Evolutionary conservation across 805 yeast genomes (phyloP), one percentile per base, ranked within the genome.

Genomic region (Saturnispora kantuleensis): DNA sequence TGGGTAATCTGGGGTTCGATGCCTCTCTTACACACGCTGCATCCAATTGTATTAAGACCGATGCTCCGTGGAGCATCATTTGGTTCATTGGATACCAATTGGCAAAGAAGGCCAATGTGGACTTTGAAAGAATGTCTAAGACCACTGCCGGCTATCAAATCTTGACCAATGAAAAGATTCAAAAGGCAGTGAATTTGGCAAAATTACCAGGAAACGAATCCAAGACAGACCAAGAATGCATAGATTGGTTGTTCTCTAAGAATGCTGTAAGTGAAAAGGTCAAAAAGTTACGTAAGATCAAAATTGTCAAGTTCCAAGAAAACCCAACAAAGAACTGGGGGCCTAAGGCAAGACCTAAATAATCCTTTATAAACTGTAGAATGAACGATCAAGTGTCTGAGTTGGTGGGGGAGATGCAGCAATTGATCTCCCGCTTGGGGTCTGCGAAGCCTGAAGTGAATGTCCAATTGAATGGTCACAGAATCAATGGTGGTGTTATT

Each of bases 241-340:
- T 60, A 15, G 63, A 57, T 4, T 67, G 74, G 45, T 75, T 81
- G 32, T 88, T 90, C 55, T 79, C 76, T 42, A 65, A 73, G 34
- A 77, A 80, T 63, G 74, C 73, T 43, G 64, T 75, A 40, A 76
- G 88, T 47, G 70, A 67, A 15, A 70, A 67, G 40, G 65, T 88
- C 45, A 77, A 77, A 53, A 68, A 64, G 45, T 66, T 86, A 44
- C 73, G 96, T 56, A 79, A 76, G 50, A 71, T 86, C 47, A 87
- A 87, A 63, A 76, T 90, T 58, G 87, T 87, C 11, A 72, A 96
- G 55, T 90, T 74, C 63, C 98, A 89, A 60, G 88, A 80, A 57
- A 90, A 89, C 57, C 99, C 99, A 12, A 75, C 87, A 1, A 85
- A 84, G 59, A 81, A 85, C 60, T 93, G 99, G 99, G 99, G 99